A percentile compares a stretch with the other conserved stretches of the same genome.
phyloP scores from a whole-genome alignment of 2,329 filamentous ascomycete species.

The Didymosphaeria variabile region DNA sequence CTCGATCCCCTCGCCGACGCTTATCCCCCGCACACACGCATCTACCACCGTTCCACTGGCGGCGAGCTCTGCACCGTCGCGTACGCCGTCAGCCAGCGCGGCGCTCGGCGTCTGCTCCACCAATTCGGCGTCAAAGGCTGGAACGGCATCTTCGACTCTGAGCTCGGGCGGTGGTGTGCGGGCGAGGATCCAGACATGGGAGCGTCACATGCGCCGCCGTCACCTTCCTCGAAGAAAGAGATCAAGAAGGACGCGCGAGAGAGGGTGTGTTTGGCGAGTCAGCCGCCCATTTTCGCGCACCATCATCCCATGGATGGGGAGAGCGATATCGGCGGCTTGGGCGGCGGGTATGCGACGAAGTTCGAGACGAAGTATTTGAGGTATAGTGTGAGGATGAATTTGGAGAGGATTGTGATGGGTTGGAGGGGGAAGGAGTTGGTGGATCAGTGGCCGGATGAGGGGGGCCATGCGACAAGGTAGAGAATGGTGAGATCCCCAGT shows the following conservation, averaged over 20 bases:
- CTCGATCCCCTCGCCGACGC: conserved; percentile 36
- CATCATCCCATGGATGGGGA: conserved; percentile 42
- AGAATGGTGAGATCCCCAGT: neutral
- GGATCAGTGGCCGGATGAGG: conserved; percentile 44
- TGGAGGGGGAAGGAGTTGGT: conserved; percentile 28
- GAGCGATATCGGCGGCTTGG: conserved; percentile 43
- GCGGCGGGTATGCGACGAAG: conserved; percentile 41
- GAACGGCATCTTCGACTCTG: conserved; percentile 42
- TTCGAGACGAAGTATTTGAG: conserved; percentile 45
- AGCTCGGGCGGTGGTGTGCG: conserved; percentile 41
- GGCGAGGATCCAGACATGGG: conserved; percentile 36
- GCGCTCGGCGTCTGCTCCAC: conserved; percentile 39
- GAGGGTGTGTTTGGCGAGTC: conserved; percentile 37
- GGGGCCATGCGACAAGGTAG: conserved; percentile 12
- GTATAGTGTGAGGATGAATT: conserved; percentile 44
- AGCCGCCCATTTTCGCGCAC: conserved; percentile 42
- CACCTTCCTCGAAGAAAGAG: conserved; percentile 5
- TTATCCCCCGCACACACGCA: conserved; percentile 37
- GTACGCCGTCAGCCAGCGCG: conserved; percentile 41
- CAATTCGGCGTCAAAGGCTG: conserved; percentile 41
- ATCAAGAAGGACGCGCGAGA: conserved; percentile 23
- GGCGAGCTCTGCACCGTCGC: conserved; percentile 41
- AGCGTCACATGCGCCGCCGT: neutral
- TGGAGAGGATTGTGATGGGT: conserved; percentile 36
- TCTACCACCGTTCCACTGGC: conserved; percentile 39